Evolutionary conservation across 768 basidiomycete species (phyloP).

Genomic region (Tulasnella sp.): DNA sequence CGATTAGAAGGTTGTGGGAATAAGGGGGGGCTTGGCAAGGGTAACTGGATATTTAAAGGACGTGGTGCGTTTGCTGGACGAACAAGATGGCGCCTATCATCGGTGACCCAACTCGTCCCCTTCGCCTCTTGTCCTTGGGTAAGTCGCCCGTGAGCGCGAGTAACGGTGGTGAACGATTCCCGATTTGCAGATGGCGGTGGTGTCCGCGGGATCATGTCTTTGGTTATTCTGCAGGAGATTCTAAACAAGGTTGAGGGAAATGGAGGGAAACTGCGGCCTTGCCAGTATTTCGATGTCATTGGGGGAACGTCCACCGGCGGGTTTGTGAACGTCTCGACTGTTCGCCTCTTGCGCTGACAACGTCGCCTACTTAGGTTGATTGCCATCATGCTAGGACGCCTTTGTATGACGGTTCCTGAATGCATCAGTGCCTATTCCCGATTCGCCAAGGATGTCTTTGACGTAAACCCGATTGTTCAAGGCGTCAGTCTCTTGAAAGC

Average conservation of each 20-base stretch:
- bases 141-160: not conserved
- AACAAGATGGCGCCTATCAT: too few relatives aligned
- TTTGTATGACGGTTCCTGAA: conserved; percentile 29
- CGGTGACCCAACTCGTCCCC: too few relatives aligned
- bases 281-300: not conserved
- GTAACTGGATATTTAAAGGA: too few relatives aligned
- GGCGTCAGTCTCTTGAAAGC: not conserved
- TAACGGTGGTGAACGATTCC: not conserved
- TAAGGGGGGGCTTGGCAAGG: too few relatives aligned
- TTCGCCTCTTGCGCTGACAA: not conserved
- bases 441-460: conserved; percentile 27
- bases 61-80: too few relatives aligned
- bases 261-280: not conserved
- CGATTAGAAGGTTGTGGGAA: too few relatives aligned
- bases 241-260: not conserved
- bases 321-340: not conserved
- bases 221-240: not conserved
- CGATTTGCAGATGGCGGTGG: not conserved
- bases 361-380: conserved; percentile 22
- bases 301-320: not conserved
- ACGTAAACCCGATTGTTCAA: not conserved
- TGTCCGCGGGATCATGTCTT: not conserved
- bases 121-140: not conserved
- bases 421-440: conserved; percentile 25
- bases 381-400: conserved; percentile 31